Evolutionary conservation across 768 basidiomycete species (phyloP).

Genomic region (Phlebiopsis flavidoalba): DNA sequence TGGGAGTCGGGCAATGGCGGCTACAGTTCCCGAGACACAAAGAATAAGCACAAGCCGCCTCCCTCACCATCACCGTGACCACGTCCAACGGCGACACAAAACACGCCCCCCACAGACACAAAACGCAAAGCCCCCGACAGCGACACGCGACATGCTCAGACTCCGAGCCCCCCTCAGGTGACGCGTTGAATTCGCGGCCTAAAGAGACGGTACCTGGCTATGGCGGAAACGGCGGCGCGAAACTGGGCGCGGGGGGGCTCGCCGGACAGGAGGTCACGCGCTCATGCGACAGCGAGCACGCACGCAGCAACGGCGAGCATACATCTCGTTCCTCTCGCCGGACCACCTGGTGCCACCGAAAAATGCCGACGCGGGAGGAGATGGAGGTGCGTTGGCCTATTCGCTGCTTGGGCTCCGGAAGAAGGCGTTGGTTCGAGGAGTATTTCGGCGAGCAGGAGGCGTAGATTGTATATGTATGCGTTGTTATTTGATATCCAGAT

Average conservation of each 20-base stretch:
- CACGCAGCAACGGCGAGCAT: no score
- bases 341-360: conserved; percentile 72
- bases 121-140: conserved; percentile 54
- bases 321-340: conserved; percentile 70
- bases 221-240: background rate
- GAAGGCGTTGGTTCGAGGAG: conserved; percentile 77
- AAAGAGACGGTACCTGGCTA: conserved; percentile 17
- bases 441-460: conserved; percentile 46
- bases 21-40: no score
- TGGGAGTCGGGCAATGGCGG: no score
- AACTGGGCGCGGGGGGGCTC: conserved; percentile 19
- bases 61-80: conserved; percentile 21
- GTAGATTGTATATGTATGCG: conserved; percentile 1
- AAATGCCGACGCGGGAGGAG: conserved; percentile 68
- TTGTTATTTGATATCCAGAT: background rate
- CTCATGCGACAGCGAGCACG: conserved; percentile 58
- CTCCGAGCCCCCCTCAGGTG: conserved; percentile 12
- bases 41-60: conserved; percentile 16
- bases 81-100: conserved; percentile 15
- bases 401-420: conserved; percentile 78
- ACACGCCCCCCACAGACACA: conserved; percentile 16
- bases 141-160: conserved; percentile 29
- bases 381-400: conserved; percentile 73
- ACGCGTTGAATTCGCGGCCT: conserved; percentile 25
- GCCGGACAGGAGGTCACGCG: conserved; percentile 28